Conservation (phyloP, 169 alveolate genomes). For the Eimeria mitis region DNA sequence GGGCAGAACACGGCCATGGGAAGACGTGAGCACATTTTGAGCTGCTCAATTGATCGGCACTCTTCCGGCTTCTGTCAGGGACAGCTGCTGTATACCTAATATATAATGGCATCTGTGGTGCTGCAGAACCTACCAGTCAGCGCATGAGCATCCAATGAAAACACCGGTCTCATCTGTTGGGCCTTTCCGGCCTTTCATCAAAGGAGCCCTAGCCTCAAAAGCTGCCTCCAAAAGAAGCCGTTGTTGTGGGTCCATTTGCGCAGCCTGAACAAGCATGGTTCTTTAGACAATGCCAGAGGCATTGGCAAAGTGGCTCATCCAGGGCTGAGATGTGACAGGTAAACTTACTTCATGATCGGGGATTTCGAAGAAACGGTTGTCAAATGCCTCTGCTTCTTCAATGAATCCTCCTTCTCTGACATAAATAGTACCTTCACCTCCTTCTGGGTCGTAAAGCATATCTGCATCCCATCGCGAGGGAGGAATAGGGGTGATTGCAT, state of each 20-base stretch:
- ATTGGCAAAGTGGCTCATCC: not conserved
- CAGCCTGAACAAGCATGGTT: constrained; percentile 82
- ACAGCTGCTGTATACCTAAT: not conserved
- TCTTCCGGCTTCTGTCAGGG: not conserved
- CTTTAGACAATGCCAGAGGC: constrained; percentile 32
- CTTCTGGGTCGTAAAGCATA: constrained; percentile 83
- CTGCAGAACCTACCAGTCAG: constrained; percentile 84
- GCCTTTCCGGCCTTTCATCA: constrained; percentile 55
- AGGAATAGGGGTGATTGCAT: constrained; percentile 86
- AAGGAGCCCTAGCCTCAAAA: constrained; percentile 83
- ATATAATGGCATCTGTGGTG: not conserved
- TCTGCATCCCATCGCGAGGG: constrained; percentile 85
- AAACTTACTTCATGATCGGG: constrained; percentile 83
- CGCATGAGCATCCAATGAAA: constrained; percentile 86
- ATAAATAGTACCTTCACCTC: constrained; percentile 82
- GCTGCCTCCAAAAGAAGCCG: constrained; percentile 85
- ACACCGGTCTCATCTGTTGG: constrained; percentile 82
- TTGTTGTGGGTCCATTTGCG: constrained; percentile 88
- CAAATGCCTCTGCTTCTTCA: constrained; percentile 82
- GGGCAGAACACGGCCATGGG: not conserved
- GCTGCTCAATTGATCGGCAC: not conserved
- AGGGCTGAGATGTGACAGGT: not conserved
- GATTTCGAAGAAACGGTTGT: constrained; percentile 85
- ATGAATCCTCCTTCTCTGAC: constrained; percentile 83
- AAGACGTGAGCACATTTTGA: not conserved